These are phyloP conservation scores for Helicocarpus griseus DNA, from an alignment of 2,329 filamentous ascomycete species.

Conservation along the genomic window DNA sequence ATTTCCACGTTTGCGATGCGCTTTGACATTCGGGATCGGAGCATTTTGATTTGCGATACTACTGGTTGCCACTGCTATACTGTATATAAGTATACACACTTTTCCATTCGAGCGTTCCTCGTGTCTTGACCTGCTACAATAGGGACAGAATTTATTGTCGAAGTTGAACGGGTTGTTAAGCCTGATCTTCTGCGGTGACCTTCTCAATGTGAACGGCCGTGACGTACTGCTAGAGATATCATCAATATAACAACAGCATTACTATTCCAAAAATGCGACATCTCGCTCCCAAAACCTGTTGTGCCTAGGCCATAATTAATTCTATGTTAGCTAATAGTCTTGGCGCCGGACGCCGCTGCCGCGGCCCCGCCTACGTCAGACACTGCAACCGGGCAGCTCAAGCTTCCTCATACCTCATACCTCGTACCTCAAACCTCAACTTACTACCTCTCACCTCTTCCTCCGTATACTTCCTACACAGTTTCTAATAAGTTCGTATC, in stretches of 20 bases:
- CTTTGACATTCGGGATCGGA: background rate
- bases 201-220: too few relatives aligned
- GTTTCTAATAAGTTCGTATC: background rate
- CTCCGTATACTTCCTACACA: background rate
- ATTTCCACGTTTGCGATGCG: background rate
- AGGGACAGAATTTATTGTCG: background rate
- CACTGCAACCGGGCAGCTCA: background rate
- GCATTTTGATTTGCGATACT: background rate
- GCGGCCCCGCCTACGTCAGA: constrained; percentile 12
- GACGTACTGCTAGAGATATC: background rate
- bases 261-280: background rate
- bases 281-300: background rate
- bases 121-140: background rate
- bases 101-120: background rate
- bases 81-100: background rate
- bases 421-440: background rate
- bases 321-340: background rate
- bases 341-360: background rate
- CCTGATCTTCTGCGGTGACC: background rate
- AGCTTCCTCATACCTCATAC: background rate
- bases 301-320: background rate
- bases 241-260: background rate
- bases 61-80: background rate
- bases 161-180: background rate
- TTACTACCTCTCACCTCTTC: background rate